Evolutionary conservation across 257 asterid species (phyloP).

Genomic region (Ligustrum vulgare): DNA sequence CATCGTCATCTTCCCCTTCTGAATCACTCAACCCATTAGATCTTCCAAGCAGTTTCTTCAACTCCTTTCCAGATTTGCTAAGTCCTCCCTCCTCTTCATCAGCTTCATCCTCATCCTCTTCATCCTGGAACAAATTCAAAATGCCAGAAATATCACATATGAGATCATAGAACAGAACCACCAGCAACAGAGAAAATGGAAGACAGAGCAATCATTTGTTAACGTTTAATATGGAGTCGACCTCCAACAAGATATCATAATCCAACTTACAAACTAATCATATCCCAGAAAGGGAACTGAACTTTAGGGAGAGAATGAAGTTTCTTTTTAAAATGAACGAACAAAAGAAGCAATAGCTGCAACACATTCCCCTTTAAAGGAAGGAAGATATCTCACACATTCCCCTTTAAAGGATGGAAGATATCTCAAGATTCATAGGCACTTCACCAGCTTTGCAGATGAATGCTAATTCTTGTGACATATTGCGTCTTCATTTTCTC

Average conservation of each 20-base stretch:
- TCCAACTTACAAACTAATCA: background rate
- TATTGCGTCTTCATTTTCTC: background rate
- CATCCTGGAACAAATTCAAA: constrained; percentile 59
- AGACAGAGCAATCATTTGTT: background rate
- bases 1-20: constrained; percentile 82
- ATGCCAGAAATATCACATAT: background rate
- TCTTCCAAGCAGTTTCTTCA: constrained; percentile 89
- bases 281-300: background rate
- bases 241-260: constrained; percentile 12
- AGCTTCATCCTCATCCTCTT: constrained; percentile 84
- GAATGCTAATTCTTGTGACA: background rate
- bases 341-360: constrained; percentile 7
- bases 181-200: background rate
- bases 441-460: constrained; percentile 6
- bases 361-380: background rate
- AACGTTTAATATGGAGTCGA: constrained; percentile 2
- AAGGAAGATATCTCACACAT: background rate
- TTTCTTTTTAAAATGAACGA: background rate
- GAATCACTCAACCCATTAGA: constrained; percentile 86
- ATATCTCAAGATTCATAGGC: constrained; percentile 1
- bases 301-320: background rate
- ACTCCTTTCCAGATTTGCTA: constrained; percentile 97
- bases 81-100: constrained; percentile 83
- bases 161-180: constrained; percentile 5
- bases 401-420: background rate